Percentiles rank a stretch among this genome's conserved stretches.
These are phyloP conservation scores for Aspergillus unguis DNA, from an alignment of 2,329 filamentous ascomycete genomes.

Conservation along the genomic window DNA sequence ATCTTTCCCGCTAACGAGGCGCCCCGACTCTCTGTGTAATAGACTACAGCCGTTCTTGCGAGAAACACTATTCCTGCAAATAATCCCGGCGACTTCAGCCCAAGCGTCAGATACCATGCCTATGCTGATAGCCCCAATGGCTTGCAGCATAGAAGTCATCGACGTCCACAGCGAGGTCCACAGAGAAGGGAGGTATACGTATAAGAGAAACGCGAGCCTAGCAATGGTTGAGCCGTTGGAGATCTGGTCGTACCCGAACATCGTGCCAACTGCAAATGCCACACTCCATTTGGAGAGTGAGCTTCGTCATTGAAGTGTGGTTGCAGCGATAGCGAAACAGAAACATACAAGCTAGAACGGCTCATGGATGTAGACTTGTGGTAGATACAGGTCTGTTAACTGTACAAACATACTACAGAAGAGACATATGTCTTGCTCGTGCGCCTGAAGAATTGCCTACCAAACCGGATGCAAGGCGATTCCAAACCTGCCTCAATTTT, in stretches of 20 bases:
- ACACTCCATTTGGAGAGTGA: neutral
- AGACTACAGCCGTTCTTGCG: conserved; percentile 15
- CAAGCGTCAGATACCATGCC: conserved; percentile 35
- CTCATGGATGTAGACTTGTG: neutral
- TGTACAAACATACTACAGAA: too few species aligned
- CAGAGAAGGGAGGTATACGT: conserved; percentile 18
- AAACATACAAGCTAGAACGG: neutral
- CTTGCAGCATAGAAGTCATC: conserved; percentile 21
- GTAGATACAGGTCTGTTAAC: neutral
- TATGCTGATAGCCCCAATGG: conserved; percentile 20
- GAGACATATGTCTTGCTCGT: too few species aligned
- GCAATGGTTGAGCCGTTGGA: conserved; percentile 4
- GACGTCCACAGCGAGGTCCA: conserved; percentile 23
- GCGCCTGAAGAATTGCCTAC: neutral
- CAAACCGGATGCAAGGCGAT: neutral
- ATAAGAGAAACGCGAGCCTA: conserved; percentile 3
- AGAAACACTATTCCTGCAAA: conserved; percentile 24
- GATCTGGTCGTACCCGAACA: conserved; percentile 7
- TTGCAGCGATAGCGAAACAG: neutral
- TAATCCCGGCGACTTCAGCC: conserved; percentile 34
- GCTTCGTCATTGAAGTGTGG: neutral
- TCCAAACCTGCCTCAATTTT: neutral
- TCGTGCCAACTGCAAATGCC: conserved; percentile 1
- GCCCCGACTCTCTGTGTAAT: conserved; percentile 13
- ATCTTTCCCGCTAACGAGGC: conserved; percentile 20